Evolutionary conservation across 192 early-diverging fungal species (phyloP).

Genomic region (Coemansia sp.): DNA sequence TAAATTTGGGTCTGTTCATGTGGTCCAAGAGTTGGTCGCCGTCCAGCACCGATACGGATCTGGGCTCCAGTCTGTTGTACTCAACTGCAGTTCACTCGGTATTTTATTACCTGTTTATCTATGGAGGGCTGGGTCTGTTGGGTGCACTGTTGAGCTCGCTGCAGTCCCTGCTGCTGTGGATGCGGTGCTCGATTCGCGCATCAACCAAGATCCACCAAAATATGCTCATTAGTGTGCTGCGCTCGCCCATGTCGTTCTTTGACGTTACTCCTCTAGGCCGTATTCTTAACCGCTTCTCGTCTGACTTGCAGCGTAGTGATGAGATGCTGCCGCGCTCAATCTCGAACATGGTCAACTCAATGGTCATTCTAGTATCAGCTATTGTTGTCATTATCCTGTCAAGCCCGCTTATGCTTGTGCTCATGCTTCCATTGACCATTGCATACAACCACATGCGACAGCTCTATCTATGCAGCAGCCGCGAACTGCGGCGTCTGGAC

Average conservation of each 20-base stretch:
- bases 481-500: no score
- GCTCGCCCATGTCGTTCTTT: constrained; percentile 17
- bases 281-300: constrained; percentile 8
- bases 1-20: not conserved
- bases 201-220: constrained; percentile 5
- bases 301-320: not conserved
- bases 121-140: constrained; percentile 1
- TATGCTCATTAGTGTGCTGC: constrained; percentile 2
- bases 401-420: no score
- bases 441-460: no score
- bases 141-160: not conserved
- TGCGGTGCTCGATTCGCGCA: not conserved
- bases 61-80: not conserved
- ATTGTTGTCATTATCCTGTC: no score
- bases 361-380: no score
- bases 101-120: constrained; percentile 2
- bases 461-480: no score
- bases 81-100: not conserved
- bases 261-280: constrained; percentile 4
- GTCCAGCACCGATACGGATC: not conserved
- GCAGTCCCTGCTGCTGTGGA: not conserved
- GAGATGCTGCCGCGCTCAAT: not conserved
- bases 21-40: no score
- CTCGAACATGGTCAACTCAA: no score
- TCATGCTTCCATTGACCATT: no score